These are phyloP conservation scores for Scleroderma bovista DNA, from an alignment of 768 basidiomycete genomes.

Conservation along the genomic window DNA sequence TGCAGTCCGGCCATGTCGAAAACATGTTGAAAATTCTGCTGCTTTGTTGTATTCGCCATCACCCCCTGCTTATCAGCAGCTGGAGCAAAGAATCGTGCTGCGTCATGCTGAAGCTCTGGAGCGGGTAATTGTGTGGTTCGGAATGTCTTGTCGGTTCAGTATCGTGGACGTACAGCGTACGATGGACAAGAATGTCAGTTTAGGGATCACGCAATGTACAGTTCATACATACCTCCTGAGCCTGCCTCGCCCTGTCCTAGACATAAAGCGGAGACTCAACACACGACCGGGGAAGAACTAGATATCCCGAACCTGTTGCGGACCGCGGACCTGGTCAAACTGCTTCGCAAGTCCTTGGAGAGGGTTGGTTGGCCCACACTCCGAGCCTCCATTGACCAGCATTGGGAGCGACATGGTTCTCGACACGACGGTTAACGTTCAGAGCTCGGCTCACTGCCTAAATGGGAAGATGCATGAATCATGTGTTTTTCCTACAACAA, in stretches of 20 bases:
- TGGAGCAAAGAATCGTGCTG: conserved; percentile 59
- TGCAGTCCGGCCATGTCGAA: conserved; percentile 27
- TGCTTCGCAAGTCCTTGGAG: conserved; percentile 74
- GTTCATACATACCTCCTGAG: conserved; percentile 47
- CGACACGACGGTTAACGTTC: background rate
- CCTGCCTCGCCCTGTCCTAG: conserved; percentile 68
- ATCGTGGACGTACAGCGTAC: conserved; percentile 1
- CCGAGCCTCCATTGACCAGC: conserved; percentile 62
- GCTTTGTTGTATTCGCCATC: conserved; percentile 27
- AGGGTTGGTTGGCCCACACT: conserved; percentile 84
- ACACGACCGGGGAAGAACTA: background rate
- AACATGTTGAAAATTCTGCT: conserved; percentile 44
- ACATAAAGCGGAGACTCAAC: background rate
- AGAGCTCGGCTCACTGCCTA: background rate
- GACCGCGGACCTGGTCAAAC: conserved; percentile 73
- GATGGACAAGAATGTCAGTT: background rate
- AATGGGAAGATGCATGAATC: background rate
- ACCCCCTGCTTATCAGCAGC: conserved; percentile 9
- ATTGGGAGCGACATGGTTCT: conserved; percentile 69
- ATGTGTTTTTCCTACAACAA: background rate
- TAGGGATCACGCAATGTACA: background rate
- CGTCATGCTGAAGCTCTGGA: conserved; percentile 53
- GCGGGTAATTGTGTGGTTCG: conserved; percentile 44
- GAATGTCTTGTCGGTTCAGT: conserved; percentile 42
- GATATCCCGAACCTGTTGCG: conserved; percentile 63